Evolutionary conservation across 148 eudicot genomes (phyloP).

Genomic region (Arctostaphylos glauca): DNA sequence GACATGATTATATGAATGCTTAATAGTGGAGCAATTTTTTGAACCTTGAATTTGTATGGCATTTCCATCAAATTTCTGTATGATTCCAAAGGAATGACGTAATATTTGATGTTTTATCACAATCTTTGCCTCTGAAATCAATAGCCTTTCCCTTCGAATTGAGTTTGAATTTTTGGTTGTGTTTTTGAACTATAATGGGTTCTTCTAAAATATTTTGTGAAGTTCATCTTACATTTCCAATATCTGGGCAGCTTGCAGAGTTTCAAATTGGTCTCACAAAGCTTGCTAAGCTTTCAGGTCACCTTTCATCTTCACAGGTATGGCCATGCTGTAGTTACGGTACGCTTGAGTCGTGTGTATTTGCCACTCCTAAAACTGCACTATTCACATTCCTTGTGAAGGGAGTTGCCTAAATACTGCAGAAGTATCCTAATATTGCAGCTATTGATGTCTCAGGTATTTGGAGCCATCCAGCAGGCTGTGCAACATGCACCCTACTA

Average conservation of each 20-base stretch:
- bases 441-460: slow-evolving; percentile 51
- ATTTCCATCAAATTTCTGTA: background rate
- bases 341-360: background rate
- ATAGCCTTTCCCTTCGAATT: background rate
- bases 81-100: background rate
- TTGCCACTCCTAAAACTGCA: background rate
- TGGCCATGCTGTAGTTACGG: background rate
- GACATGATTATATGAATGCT: background rate
- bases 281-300: slow-evolving; percentile 73
- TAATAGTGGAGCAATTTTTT: slow-evolving; percentile 3
- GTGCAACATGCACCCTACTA: slow-evolving; percentile 76
- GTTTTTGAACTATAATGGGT: slow-evolving; percentile 8
- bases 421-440: background rate
- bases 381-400: background rate
- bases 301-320: slow-evolving; percentile 83
- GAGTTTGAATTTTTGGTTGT: slow-evolving; percentile 4
- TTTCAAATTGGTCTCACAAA: slow-evolving; percentile 90
- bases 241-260: slow-evolving; percentile 67
- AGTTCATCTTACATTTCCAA: slow-evolving; percentile 20
- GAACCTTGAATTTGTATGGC: background rate
- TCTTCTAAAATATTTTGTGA: slow-evolving; percentile 1
- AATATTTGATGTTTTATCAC: background rate
- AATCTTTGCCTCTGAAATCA: slow-evolving; percentile 9
- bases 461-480: slow-evolving; percentile 84
- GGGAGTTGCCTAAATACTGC: slow-evolving; percentile 7